These are phyloP conservation scores for Claviceps citrina DNA, from an alignment of 2,329 filamentous ascomycete genomes.

Conservation along the genomic window DNA sequence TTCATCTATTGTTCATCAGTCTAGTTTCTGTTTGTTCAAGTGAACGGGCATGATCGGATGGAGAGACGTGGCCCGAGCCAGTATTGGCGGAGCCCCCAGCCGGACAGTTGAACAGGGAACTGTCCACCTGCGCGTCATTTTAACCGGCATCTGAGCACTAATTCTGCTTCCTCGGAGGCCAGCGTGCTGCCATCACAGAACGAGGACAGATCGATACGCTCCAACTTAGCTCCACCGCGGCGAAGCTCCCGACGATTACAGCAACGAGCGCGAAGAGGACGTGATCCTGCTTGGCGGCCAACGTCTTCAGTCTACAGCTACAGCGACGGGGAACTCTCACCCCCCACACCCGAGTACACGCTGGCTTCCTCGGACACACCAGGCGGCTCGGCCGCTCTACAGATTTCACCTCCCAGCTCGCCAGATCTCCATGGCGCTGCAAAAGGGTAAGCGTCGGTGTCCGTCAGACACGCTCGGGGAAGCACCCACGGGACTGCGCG, in stretches of 20 bases:
- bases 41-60: background rate
- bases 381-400: slow-evolving; percentile 26
- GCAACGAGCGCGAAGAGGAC: slow-evolving; percentile 8
- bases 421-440: slow-evolving; percentile 28
- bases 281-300: slow-evolving; percentile 27
- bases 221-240: slow-evolving; percentile 19
- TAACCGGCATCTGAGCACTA: background rate
- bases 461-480: no score
- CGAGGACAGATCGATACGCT: slow-evolving; percentile 10
- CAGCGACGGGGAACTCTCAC: slow-evolving; percentile 10
- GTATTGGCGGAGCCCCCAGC: background rate
- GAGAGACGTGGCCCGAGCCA: background rate
- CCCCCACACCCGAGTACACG: slow-evolving; percentile 23
- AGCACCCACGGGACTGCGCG: no score
- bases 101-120: background rate
- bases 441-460: slow-evolving; percentile 24
- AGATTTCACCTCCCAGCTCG: slow-evolving; percentile 42
- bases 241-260: slow-evolving; percentile 20
- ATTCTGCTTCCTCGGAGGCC: background rate
- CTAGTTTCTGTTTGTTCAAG: background rate
- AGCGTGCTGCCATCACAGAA: slow-evolving; percentile 8
- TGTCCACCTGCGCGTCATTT: background rate
- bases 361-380: slow-evolving; percentile 15
- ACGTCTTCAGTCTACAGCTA: slow-evolving; percentile 41
- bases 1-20: background rate